Evolutionary conservation across 169 alveolate genomes (phyloP).

Genomic region (Eimeria praecox): DNA sequence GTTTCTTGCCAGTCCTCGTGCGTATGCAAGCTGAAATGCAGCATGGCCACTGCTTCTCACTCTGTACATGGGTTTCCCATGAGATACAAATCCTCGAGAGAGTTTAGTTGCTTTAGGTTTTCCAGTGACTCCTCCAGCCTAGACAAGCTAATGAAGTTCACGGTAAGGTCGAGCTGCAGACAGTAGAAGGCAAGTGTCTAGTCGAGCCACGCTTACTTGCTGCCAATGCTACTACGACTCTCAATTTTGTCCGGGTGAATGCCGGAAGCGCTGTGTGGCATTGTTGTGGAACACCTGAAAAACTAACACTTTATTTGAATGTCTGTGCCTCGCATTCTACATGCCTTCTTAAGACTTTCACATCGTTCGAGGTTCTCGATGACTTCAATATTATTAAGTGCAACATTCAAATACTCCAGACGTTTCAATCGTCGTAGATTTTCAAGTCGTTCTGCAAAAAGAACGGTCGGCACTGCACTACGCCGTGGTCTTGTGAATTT

Average conservation of each 20-base stretch:
- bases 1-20: background rate
- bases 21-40: background rate
- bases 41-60: conserved; percentile 14
- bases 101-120: conserved; percentile 79
- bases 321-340: conserved; percentile 5
- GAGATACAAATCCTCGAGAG: conserved; percentile 91
- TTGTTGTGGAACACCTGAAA: background rate
- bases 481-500: background rate
- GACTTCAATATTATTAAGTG: conserved; percentile 92
- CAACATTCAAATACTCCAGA: conserved; percentile 95
- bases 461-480: background rate
- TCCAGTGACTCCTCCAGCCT: conserved; percentile 90
- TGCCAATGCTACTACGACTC: background rate
- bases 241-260: background rate
- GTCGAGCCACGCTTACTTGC: background rate
- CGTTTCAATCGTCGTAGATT: conserved; percentile 92
- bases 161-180: conserved; percentile 93
- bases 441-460: conserved; percentile 90
- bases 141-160: conserved; percentile 93
- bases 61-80: conserved; percentile 97
- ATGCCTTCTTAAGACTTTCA: conserved; percentile 92
- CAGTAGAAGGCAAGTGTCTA: background rate
- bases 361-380: conserved; percentile 94
- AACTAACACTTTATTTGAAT: too few species aligned
- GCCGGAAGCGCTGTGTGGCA: background rate